Percentiles rank a stretch among this genome's conserved stretches.
These are phyloP conservation scores for Gentiana dahurica DNA, from an alignment of 257 asterid species.

Conservation along the genomic window DNA sequence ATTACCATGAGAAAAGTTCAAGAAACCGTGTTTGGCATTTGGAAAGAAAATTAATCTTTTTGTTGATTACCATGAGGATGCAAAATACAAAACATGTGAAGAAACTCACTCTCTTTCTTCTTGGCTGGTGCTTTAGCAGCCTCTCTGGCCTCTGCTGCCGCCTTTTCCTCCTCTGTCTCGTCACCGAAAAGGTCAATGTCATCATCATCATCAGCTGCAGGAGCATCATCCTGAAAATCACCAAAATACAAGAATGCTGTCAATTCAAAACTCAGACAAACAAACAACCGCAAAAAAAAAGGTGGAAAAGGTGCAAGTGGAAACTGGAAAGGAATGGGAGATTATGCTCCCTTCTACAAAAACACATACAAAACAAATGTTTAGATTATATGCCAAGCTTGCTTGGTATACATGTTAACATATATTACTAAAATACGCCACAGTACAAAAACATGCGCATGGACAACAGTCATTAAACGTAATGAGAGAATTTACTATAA, in stretches of 20 bases:
- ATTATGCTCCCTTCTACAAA: background rate
- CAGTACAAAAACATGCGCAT: no score
- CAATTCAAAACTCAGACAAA: background rate
- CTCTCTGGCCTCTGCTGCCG: conserved; percentile 87
- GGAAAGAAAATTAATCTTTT: no score
- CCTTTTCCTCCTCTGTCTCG: conserved; percentile 95
- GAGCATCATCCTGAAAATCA: conserved; percentile 34
- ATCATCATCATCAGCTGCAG: conserved; percentile 48
- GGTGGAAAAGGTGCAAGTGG: background rate
- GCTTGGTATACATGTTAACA: no score
- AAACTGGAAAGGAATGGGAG: no score
- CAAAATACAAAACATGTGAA: background rate
- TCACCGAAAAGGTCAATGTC: conserved; percentile 94
- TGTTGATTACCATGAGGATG: background rate
- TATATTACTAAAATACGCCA: no score
- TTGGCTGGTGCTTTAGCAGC: conserved; percentile 70
- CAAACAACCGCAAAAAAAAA: background rate
- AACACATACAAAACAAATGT: background rate
- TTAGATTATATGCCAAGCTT: no score
- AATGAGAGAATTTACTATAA: no score
- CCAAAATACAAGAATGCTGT: background rate
- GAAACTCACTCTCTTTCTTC: conserved; percentile 89
- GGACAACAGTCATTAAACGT: no score
- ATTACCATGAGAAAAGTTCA: no score
- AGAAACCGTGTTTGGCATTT: no score